Evolutionary conservation across 2,329 filamentous ascomycete species (phyloP).

Genomic region (Botrytis squamosa): DNA sequence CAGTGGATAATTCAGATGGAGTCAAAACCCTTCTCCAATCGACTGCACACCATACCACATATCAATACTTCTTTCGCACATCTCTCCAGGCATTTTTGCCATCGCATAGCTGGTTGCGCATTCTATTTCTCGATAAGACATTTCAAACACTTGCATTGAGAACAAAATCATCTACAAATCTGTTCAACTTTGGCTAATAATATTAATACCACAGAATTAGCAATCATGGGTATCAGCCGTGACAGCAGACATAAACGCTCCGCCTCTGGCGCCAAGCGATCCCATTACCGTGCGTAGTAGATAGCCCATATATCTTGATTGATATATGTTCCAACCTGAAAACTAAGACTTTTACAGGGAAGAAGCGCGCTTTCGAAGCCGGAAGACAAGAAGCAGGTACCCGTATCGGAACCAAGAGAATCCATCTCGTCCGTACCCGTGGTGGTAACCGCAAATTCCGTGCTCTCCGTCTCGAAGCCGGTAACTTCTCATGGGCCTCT

Average conservation of each 20-base stretch:
- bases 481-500: constrained; percentile 99
- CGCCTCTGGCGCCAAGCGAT: constrained; percentile 96
- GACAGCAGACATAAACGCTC: constrained; percentile 99
- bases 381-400: constrained; percentile 99
- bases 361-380: constrained; percentile 99
- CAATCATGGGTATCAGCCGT: constrained; percentile 99
- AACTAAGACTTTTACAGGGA: constrained; percentile 61
- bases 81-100: neutral
- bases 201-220: constrained; percentile 55
- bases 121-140: constrained; percentile 1
- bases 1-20: constrained; percentile 12
- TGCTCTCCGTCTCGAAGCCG: constrained; percentile 95
- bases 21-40: constrained; percentile 1
- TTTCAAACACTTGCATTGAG: neutral
- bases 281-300: constrained; percentile 79
- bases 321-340: constrained; percentile 73
- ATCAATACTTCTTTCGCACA: constrained; percentile 13
- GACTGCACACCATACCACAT: constrained; percentile 14
- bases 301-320: constrained; percentile 62
- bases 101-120: constrained; percentile 14
- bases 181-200: constrained; percentile 32
- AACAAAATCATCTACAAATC: neutral
- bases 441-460: constrained; percentile 99
- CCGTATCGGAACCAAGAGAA: constrained; percentile 95
- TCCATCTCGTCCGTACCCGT: constrained; percentile 95